phyloP scores from a whole-genome alignment of 2,329 filamentous ascomycete species.

The Neurospora sp. region DNA sequence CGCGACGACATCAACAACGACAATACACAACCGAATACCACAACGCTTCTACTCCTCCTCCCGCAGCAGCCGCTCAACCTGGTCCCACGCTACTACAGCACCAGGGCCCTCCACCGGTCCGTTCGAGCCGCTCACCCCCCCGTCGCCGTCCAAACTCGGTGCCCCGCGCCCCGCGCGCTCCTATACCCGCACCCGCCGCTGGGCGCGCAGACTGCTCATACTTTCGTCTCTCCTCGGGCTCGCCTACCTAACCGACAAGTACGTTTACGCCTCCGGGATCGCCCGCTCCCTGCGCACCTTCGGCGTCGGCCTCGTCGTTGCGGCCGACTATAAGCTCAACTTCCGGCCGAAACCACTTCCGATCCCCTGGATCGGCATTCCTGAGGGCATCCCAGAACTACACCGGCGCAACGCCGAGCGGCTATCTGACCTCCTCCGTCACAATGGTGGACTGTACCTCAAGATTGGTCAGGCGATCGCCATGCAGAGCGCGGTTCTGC shows the following conservation, averaged over 20 bases:
- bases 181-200: slow-evolving; percentile 61
- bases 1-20: not conserved
- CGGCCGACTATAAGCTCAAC: slow-evolving; percentile 93
- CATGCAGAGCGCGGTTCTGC: slow-evolving; percentile 92
- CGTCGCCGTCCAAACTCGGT: slow-evolving; percentile 69
- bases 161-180: slow-evolving; percentile 59
- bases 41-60: not conserved
- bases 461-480: slow-evolving; percentile 98
- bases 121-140: slow-evolving; percentile 62
- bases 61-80: not conserved
- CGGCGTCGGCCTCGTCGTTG: slow-evolving; percentile 65
- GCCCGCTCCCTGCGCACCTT: slow-evolving; percentile 76
- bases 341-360: slow-evolving; percentile 69
- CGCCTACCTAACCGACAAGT: slow-evolving; percentile 59
- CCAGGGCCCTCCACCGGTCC: slow-evolving; percentile 20
- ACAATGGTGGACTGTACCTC: slow-evolving; percentile 87
- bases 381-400: slow-evolving; percentile 62
- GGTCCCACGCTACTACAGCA: not conserved
- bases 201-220: slow-evolving; percentile 63
- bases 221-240: slow-evolving; percentile 48
- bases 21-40: not conserved
- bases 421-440: slow-evolving; percentile 67
- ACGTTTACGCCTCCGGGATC: slow-evolving; percentile 70
- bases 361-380: slow-evolving; percentile 15
- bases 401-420: slow-evolving; percentile 78